Evolutionary conservation across 169 alveolate species (phyloP), one percentile per base, ranked within the genome.

Genomic region (Plasmodium blacklocki): DNA sequence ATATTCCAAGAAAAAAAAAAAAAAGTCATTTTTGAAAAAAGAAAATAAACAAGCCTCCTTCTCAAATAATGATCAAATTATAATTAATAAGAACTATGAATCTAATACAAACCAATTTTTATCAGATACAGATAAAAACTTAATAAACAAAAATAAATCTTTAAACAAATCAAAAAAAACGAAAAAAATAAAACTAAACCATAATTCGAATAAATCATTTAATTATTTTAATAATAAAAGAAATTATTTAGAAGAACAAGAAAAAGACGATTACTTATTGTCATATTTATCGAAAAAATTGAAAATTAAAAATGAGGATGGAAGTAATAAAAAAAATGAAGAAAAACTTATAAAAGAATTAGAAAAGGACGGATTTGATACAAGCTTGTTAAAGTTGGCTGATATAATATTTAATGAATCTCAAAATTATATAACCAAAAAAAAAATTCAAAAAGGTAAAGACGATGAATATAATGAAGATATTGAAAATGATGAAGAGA

Each of bases 261-360:
- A 91, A 80, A 56, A 93, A 88, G 88, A 92, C 74, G 80, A 74
- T 86, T 56, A 63, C 54, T 54, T 94, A 73, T 43, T 94, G 86
- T 26, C 93, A 56, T 80, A 91, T 60, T 75, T 91, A 43, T 71
- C 85, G 54, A 75, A 89, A 66, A 75, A 89, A 54, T 83, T 88
- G 21, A 74, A 83, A 21, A 49, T 89, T 12, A 88, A 62, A 39
- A 59, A 29, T 58, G 49, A 62, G 4, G 71, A 58, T 11, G 73
- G 74, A 60, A 73, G 71, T 49, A 74, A 47, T 52, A 87, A 78
- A 52, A 52, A 89, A 6, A 52, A 52, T 73, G 93, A 89, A 52
- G 93, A 89, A 39, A 73, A 85, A 73, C 60, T 74, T 83, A 66
- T 23, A 21, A 74, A 75, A 39, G 89, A 83, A 19, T 60, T 90